These are phyloP conservation scores for Phialophora tarda DNA, from an alignment of 2,329 filamentous ascomycete species.

Conservation along the genomic window DNA sequence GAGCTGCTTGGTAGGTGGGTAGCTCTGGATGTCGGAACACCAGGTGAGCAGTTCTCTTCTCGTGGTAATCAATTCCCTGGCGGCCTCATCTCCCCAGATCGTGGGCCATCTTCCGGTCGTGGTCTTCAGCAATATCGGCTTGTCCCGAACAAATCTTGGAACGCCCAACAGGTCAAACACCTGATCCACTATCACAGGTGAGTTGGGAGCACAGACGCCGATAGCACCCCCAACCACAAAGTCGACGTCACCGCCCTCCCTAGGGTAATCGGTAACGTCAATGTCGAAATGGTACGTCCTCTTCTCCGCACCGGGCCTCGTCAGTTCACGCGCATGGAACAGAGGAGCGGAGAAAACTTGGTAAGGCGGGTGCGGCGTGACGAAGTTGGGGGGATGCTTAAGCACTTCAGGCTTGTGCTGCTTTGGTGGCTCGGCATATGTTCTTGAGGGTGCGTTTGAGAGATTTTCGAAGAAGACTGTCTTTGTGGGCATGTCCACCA, in stretches of 20 bases:
- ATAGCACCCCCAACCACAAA: slow-evolving; percentile 97
- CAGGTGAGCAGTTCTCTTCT: slow-evolving; percentile 90
- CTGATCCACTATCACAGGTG: slow-evolving; percentile 75
- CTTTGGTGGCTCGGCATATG: slow-evolving; percentile 20
- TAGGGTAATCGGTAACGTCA: slow-evolving; percentile 92
- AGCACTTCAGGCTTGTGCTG: slow-evolving; percentile 23
- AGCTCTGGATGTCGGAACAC: slow-evolving; percentile 93
- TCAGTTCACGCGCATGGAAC: slow-evolving; percentile 83
- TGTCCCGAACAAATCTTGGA: slow-evolving; percentile 81
- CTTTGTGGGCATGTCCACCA: slow-evolving; percentile 74
- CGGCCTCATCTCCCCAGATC: slow-evolving; percentile 90
- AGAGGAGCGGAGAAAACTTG: slow-evolving; percentile 89
- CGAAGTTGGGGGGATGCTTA: slow-evolving; percentile 79
- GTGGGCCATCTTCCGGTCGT: slow-evolving; percentile 89
- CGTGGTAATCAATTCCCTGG: slow-evolving; percentile 86
- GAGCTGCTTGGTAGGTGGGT: slow-evolving; percentile 85
- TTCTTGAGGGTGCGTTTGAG: slow-evolving; percentile 18
- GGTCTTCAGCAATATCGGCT: slow-evolving; percentile 79
- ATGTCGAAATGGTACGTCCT: slow-evolving; percentile 97
- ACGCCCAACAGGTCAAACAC: slow-evolving; percentile 81
- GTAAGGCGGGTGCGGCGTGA: slow-evolving; percentile 93
- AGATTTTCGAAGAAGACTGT: slow-evolving; percentile 68
- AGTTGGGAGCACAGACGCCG: slow-evolving; percentile 89
- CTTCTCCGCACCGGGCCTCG: slow-evolving; percentile 88
- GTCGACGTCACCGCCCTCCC: slow-evolving; percentile 77